A percentile compares a stretch with the other conserved stretches of the same genome.
Evolutionary conservation across 768 basidiomycete genomes (phyloP).

Genomic region (Psilocybe cubensis): DNA sequence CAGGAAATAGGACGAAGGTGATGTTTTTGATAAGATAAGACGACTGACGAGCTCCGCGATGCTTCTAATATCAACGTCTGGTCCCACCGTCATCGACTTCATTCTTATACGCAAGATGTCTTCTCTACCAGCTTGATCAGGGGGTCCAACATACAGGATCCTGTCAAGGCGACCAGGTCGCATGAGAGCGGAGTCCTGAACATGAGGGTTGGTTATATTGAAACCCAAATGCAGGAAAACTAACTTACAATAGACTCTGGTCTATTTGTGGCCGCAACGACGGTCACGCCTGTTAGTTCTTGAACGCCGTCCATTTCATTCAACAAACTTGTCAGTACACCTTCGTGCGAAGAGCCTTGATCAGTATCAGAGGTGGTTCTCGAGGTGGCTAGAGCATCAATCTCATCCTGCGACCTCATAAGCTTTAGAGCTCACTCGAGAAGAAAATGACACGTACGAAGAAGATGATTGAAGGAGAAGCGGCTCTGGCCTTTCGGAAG

Average conservation of each 20-base stretch:
- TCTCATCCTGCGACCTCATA: constrained; percentile 74
- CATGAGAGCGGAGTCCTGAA: constrained; percentile 92
- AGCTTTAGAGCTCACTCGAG: constrained; percentile 1
- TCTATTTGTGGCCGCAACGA: constrained; percentile 94
- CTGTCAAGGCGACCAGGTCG: constrained; percentile 94
- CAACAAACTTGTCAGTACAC: constrained; percentile 89
- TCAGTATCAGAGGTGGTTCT: constrained; percentile 65
- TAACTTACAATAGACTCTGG: constrained; percentile 78
- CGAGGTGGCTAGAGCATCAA: constrained; percentile 89
- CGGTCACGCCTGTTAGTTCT: constrained; percentile 91
- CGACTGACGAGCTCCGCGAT: constrained; percentile 72
- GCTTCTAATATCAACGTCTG: constrained; percentile 62
- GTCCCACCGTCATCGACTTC: constrained; percentile 78
- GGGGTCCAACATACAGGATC: constrained; percentile 92
- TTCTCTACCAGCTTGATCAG: constrained; percentile 74
- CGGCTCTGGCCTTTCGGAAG: constrained; percentile 92
- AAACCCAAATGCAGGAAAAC: not conserved
- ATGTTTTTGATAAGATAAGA: not conserved
- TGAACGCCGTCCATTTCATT: constrained; percentile 99
- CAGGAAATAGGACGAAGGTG: constrained; percentile 2
- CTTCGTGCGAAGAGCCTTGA: constrained; percentile 67
- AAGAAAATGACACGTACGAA: constrained; percentile 57
- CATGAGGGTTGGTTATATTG: not conserved
- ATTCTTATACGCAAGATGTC: constrained; percentile 87
- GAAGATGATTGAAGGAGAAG: constrained; percentile 94